A percentile compares a stretch with the other conserved stretches of the same genome.
These are phyloP conservation scores for Ploettnerulaceae sp. DNA, from an alignment of 2,329 filamentous ascomycete genomes.

Conservation along the genomic window DNA sequence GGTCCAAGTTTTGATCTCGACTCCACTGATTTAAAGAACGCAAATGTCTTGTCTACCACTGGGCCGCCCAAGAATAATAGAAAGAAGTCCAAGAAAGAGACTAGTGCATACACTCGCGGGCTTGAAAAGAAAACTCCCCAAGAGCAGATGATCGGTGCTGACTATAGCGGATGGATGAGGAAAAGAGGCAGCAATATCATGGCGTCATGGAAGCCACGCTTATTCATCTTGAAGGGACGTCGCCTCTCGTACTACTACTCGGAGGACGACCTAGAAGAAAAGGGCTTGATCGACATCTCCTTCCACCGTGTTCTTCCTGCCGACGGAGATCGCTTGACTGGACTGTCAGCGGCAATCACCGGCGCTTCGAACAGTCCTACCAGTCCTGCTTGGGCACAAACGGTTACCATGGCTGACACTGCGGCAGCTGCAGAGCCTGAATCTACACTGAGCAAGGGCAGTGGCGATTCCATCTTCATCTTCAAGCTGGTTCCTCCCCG, in stretches of 20 bases:
- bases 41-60: slow-evolving; percentile 41
- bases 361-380: slow-evolving; percentile 68
- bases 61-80: slow-evolving; percentile 41
- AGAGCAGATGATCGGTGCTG: slow-evolving; percentile 79
- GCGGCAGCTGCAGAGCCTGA: slow-evolving; percentile 39
- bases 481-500: slow-evolving; percentile 96
- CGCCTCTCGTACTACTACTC: slow-evolving; percentile 95
- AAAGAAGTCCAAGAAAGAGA: slow-evolving; percentile 86
- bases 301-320: slow-evolving; percentile 95
- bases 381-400: slow-evolving; percentile 43
- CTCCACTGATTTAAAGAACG: slow-evolving; percentile 61
- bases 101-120: slow-evolving; percentile 87
- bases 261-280: slow-evolving; percentile 86
- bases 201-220: slow-evolving; percentile 93
- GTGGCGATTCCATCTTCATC: slow-evolving; percentile 77
- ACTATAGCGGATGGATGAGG: slow-evolving; percentile 99
- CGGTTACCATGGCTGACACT: slow-evolving; percentile 41
- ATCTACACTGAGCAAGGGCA: slow-evolving; percentile 33
- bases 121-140: slow-evolving; percentile 74
- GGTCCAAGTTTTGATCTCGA: slow-evolving; percentile 74
- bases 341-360: slow-evolving; percentile 86
- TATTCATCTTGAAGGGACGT: slow-evolving; percentile 92
- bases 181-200: slow-evolving; percentile 96
- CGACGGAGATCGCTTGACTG: slow-evolving; percentile 84
- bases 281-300: slow-evolving; percentile 94